These are phyloP conservation scores for Candida vartiovaarae DNA, from an alignment of 805 yeast species.

Conservation along the genomic window DNA sequence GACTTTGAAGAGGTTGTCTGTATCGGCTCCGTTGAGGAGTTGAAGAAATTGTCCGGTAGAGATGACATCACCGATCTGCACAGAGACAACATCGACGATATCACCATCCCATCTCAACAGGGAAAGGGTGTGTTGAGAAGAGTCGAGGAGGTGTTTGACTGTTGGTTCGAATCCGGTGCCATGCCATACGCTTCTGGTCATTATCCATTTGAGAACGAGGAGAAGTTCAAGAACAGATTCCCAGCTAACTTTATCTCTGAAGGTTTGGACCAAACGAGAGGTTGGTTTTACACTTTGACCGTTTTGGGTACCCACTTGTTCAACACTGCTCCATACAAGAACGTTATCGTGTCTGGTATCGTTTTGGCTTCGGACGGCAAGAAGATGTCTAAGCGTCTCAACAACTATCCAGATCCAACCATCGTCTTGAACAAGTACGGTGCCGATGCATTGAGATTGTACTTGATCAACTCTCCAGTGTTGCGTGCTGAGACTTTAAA, in stretches of 20 bases:
- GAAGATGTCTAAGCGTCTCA: conserved; percentile 97
- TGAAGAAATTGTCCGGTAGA: conserved; percentile 77
- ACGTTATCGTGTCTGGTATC: conserved; percentile 93
- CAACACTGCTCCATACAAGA: conserved; percentile 87
- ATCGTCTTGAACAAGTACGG: conserved; percentile 81
- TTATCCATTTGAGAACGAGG: conserved; percentile 88
- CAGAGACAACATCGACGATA: conserved; percentile 85
- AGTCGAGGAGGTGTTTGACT: conserved; percentile 96
- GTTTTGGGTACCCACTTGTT: conserved; percentile 94
- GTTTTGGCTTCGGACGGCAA: conserved; percentile 97
- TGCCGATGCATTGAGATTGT: conserved; percentile 95
- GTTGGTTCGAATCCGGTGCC: conserved; percentile 99
- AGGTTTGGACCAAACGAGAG: conserved; percentile 99
- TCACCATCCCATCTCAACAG: conserved; percentile 85
- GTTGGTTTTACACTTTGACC: conserved; percentile 97
- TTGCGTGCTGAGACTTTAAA: conserved; percentile 93
- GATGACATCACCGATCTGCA: conserved; percentile 82
- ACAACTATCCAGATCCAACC: conserved; percentile 95
- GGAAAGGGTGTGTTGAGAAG: conserved; percentile 88
- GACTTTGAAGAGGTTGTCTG: conserved; percentile 91
- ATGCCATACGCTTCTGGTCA: conserved; percentile 98
- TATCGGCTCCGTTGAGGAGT: conserved; percentile 84
- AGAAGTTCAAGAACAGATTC: conserved; percentile 63
- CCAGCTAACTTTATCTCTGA: conserved; percentile 98
- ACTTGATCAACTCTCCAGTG: conserved; percentile 95